Evolutionary conservation across 768 basidiomycete genomes (phyloP).

Genomic region (Tremella mesenterica): DNA sequence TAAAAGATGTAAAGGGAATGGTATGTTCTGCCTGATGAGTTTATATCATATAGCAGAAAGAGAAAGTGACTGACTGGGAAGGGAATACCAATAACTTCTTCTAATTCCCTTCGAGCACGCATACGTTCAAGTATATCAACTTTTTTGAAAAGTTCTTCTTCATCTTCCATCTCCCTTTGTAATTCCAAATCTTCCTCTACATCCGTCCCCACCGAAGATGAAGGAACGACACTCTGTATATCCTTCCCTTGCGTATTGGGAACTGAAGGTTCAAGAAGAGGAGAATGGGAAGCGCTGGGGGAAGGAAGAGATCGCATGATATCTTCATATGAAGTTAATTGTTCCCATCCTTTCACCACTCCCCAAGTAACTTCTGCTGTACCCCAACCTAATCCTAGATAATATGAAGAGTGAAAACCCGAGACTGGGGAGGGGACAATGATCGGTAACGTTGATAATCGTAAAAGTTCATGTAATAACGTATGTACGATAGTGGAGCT

Average conservation of each 20-base stretch:
- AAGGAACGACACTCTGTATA: not conserved
- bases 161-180: conserved; percentile 18
- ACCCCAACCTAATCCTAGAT: conserved; percentile 43
- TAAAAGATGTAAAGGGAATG: conserved; percentile 38
- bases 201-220: too few relatives aligned
- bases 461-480: conserved; percentile 33
- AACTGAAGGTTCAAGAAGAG: too few relatives aligned
- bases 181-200: conserved; percentile 9
- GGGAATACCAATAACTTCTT: conserved; percentile 38
- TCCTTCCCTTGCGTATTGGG: conserved; percentile 5
- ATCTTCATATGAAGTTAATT: conserved; percentile 37
- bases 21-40: conserved; percentile 32
- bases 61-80: conserved; percentile 34
- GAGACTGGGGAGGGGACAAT: conserved; percentile 29
- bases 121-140: conserved; percentile 40
- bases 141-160: conserved; percentile 37
- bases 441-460: conserved; percentile 30
- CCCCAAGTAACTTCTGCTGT: conserved; percentile 40
- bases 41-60: not conserved
- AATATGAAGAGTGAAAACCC: conserved; percentile 40
- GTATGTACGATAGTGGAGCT: conserved; percentile 38
- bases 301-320: too few relatives aligned
- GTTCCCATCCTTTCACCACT: conserved; percentile 39
- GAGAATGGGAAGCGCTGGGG: too few relatives aligned
- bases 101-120: conserved; percentile 38